Evolutionary conservation across 192 early-diverging fungal species (phyloP), one percentile per base, ranked within the genome.

Genomic region (Glomus cerebriforme): DNA sequence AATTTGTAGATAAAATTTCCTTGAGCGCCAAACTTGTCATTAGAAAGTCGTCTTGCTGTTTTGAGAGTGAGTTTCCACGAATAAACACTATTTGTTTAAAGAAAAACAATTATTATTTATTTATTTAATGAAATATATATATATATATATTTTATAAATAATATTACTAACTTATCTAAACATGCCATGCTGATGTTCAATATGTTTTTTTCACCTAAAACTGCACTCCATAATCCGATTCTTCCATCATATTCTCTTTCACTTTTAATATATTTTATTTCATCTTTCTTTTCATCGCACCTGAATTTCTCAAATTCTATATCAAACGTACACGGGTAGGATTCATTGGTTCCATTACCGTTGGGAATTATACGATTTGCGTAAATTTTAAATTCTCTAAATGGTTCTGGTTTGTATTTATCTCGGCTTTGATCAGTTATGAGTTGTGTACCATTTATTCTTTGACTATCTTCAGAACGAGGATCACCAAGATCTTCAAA

Each of bases 51-150:
- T 68, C 75, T 83, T 1, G 84, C 82, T 3, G 71, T 73, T 62
- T 87, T 31, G 0, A 87, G n/a, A 32, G 26, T 65, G 19, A 83
- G 35, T 26, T 79, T 80, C 85, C 85, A 86, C 2, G 85, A 84
- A 77, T 83, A 82, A 7, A 75, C 66, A 59, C 78, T 54, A 19
- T 39, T 39, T 39, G 2, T 39, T 39, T 81, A 71, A 69, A 77
- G 71, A 65, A 17, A 74, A 76, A 29, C 35, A 54, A 71, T 58
- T 27, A 1, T 26, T 29, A 15, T n/a, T 34, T 22, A 17, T 7
- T 58, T 63, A n/a, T n/a, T 39, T 24, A 24, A 9, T 22, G 54
- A 31, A 35, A 26, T 19, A 17, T 29, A 17, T 45, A 45, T 22
- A 24, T 24, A 72, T 15, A 9, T 49, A 45, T 26, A 47, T 54